phyloP scores from a whole-genome alignment of 768 basidiomycete species.

The Solioccasus polychromus region DNA sequence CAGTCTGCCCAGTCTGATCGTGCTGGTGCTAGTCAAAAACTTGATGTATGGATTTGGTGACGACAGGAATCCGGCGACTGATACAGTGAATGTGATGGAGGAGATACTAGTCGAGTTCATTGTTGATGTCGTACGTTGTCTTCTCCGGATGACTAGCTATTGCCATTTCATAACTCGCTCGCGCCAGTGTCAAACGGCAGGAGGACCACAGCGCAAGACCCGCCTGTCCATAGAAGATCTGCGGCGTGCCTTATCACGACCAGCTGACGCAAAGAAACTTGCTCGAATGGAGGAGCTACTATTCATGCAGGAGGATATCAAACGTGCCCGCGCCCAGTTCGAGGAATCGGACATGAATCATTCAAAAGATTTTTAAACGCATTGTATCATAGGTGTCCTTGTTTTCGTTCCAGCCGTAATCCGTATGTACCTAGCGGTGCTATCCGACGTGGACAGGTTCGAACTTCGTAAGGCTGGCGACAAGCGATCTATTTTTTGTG shows the following conservation, averaged over 20 bases:
- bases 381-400: too few relatives aligned
- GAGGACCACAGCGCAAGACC: conserved; percentile 64
- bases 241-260: conserved; percentile 71
- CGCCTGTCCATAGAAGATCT: conserved; percentile 87
- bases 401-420: too few relatives aligned
- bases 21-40: conserved; percentile 56
- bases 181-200: conserved; percentile 68
- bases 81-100: conserved; percentile 90
- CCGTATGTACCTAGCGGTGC: conserved; percentile 3
- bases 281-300: conserved; percentile 89
- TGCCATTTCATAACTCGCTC: conserved; percentile 7
- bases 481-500: too few relatives aligned
- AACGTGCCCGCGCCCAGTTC: conserved; percentile 80
- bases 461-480: background rate
- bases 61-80: conserved; percentile 81
- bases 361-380: conserved; percentile 43
- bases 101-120: conserved; percentile 91
- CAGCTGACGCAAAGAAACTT: conserved; percentile 89
- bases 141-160: conserved; percentile 3
- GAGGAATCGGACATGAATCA: conserved; percentile 51
- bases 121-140: conserved; percentile 72
- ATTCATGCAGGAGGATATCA: conserved; percentile 94
- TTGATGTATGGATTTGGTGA: conserved; percentile 96
- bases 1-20: conserved; percentile 10
- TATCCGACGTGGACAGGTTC: background rate